Conservation (phyloP, 2,329 filamentous ascomycete genomes). For the Fusarium tanahbumbuense region DNA sequence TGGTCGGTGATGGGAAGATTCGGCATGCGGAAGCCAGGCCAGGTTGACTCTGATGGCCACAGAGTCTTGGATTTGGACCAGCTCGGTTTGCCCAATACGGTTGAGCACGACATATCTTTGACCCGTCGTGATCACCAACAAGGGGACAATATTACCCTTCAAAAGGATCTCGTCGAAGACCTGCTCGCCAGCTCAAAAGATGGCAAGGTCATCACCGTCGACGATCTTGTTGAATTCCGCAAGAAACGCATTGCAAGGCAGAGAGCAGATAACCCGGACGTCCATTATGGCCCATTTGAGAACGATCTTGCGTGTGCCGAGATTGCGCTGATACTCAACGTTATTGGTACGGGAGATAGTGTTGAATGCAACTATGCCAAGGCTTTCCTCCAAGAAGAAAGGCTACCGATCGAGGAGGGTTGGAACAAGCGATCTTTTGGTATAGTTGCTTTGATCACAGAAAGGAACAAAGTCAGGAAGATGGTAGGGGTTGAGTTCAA, state of each 20-base stretch:
- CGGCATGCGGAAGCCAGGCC: conserved; percentile 40
- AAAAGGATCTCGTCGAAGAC: conserved; percentile 36
- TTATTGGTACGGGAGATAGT: conserved; percentile 34
- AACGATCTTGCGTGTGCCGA: conserved; percentile 38
- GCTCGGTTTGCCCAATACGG: conserved; percentile 28
- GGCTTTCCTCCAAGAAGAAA: conserved; percentile 37
- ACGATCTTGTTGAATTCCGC: conserved; percentile 39
- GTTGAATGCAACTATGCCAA: conserved; percentile 29
- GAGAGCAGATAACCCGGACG: conserved; percentile 27
- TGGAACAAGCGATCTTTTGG: conserved; percentile 32
- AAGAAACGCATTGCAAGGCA: conserved; percentile 35
- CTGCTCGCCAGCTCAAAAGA: conserved; percentile 38
- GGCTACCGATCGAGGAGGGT: conserved; percentile 33
- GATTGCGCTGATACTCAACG: conserved; percentile 38
- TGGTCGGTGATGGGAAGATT: conserved; percentile 37
- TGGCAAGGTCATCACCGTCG: conserved; percentile 32
- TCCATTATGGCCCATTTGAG: conserved; percentile 30
- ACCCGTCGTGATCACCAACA: conserved; percentile 40
- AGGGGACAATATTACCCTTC: conserved; percentile 32
- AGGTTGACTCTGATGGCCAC: conserved; percentile 32
- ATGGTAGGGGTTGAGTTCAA: conserved; percentile 20
- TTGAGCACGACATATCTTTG: conserved; percentile 43
- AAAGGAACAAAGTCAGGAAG: conserved; percentile 27
- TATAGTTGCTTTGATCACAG: conserved; percentile 19
- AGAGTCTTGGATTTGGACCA: conserved; percentile 40